Evolutionary conservation across 176 grass and related monocot species (phyloP).

Genomic region (Aegilops sharonensis): DNA sequence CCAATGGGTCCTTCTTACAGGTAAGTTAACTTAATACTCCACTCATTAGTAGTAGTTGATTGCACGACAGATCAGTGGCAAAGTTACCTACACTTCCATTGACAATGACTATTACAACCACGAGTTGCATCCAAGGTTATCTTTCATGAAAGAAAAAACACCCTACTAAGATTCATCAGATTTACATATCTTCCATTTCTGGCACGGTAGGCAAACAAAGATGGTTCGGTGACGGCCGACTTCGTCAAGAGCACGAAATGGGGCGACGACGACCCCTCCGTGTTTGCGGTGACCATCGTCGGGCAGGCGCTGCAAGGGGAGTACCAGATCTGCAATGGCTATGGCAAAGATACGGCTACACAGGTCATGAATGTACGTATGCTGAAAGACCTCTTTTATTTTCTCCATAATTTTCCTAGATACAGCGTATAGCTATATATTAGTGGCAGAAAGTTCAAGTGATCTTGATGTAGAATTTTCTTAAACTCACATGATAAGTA

Average conservation of each 20-base stretch:
- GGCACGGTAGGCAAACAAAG: too few species aligned
- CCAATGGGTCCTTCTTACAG: background rate
- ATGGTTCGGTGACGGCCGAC: too few species aligned
- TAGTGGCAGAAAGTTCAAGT: background rate
- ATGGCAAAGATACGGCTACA: slow-evolving; percentile 20
- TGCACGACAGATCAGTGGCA: too few species aligned
- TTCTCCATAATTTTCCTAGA: background rate
- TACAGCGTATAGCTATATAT: background rate
- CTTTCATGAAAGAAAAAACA: too few species aligned
- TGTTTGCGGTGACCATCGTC: too few species aligned
- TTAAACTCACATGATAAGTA: background rate
- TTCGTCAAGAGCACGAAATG: too few species aligned
- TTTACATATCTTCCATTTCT: too few species aligned
- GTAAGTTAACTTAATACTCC: background rate
- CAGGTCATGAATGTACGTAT: slow-evolving; percentile 26
- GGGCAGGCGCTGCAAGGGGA: background rate
- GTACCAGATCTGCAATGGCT: slow-evolving; percentile 31
- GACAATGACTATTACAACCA: too few species aligned
- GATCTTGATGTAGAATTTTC: background rate
- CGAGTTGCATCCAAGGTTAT: too few species aligned
- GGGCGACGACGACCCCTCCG: too few species aligned
- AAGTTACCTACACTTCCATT: background rate
- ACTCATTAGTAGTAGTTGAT: background rate
- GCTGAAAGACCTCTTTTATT: background rate
- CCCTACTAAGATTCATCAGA: too few species aligned